Evolutionary conservation across 1,284 basidiomycete species (phyloP).

Genomic region (Pseudomicrostroma phylloplanum): DNA sequence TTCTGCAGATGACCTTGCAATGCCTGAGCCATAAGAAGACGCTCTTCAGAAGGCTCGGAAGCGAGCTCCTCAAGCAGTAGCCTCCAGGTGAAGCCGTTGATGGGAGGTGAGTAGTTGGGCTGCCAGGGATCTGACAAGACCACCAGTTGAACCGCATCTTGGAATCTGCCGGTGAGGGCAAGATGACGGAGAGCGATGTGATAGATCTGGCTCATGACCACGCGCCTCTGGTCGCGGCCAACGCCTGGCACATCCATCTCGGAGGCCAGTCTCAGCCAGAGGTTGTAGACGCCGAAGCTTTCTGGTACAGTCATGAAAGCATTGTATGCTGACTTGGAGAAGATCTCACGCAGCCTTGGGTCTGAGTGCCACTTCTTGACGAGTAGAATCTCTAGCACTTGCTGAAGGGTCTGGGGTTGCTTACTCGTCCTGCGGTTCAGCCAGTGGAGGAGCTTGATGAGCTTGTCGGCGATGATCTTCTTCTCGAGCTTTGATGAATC

Average conservation of each 20-base stretch:
- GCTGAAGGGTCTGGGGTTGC: not conserved
- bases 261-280: not conserved
- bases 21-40: not conserved
- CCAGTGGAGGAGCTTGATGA: not conserved
- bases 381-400: not conserved
- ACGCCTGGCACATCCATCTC: not conserved
- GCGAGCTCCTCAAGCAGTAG: not conserved
- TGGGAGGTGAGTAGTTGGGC: not conserved
- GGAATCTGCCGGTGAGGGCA: not conserved
- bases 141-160: not conserved
- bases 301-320: not conserved
- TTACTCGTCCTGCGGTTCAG: not conserved
- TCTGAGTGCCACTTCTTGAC: conserved; percentile 4
- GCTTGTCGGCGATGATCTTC: not conserved
- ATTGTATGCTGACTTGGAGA: not conserved
- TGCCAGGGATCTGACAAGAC: not conserved
- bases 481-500: not conserved
- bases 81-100: not conserved
- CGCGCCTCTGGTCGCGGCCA: not conserved
- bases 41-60: not conserved
- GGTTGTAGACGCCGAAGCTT: not conserved
- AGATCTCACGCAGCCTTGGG: not conserved
- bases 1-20: not conserved
- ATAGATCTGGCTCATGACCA: not conserved
- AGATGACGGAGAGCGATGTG: not conserved